These are phyloP conservation scores for Herpetospermum pedunculosum DNA, from an alignment of 306 rosid genomes.

Conservation along the genomic window DNA sequence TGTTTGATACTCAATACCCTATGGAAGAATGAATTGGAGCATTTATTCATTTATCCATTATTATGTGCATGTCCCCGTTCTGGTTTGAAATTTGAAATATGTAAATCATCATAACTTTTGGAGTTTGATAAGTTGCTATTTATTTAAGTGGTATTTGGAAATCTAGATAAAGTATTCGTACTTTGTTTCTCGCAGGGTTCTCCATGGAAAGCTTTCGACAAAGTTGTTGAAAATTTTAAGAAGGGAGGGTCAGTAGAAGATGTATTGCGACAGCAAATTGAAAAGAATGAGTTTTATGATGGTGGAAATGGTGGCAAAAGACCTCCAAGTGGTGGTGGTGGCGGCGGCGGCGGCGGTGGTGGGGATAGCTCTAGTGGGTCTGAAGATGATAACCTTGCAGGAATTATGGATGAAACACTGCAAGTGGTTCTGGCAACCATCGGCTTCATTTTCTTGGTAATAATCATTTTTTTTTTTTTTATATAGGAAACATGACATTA, in stretches of 20 bases:
- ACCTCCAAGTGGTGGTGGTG: constrained; percentile 29
- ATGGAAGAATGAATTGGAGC: neutral
- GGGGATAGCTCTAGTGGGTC: constrained; percentile 39
- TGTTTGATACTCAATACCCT: neutral
- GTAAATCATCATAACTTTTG: neutral
- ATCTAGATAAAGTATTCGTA: neutral
- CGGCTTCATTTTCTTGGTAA: constrained; percentile 65
- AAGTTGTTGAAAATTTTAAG: constrained; percentile 29
- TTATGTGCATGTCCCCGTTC: neutral
- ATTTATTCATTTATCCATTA: neutral
- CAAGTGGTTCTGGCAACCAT: constrained; percentile 63
- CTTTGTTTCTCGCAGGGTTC: constrained; percentile 26
- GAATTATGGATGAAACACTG: constrained; percentile 44
- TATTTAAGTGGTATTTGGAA: neutral
- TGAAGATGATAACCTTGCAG: constrained; percentile 39
- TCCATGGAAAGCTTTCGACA: constrained; percentile 34
- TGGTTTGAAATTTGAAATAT: neutral
- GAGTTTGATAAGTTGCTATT: neutral
- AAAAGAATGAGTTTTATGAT: constrained; percentile 34
- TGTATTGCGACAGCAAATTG: constrained; percentile 43
- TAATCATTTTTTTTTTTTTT: neutral
- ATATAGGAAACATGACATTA: too few species aligned
- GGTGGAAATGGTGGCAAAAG: constrained; percentile 33
- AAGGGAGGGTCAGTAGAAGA: constrained; percentile 56
- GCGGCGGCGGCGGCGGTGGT: constrained; percentile 16